Base-by-base conservation (phyloP, 495 filamentous ascomycete species). In the Xylaria nigripes region DNA sequence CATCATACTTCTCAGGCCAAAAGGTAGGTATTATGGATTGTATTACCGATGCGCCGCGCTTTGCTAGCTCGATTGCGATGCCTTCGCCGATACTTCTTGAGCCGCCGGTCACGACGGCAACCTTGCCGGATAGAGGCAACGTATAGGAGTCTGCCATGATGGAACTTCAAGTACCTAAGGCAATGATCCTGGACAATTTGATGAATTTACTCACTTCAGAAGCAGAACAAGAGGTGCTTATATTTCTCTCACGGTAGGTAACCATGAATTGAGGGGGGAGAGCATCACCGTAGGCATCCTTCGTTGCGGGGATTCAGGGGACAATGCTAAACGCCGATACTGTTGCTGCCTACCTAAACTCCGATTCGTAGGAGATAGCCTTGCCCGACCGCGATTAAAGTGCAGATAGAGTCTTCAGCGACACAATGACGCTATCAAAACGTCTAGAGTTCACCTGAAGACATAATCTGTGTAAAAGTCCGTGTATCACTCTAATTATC, bases 41-140 rank as follows among this genome's bases (percentile, higher is more conserved):
- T n/a, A 48, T 34, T 58, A 91, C 80, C 18, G 75, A 79, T 40
- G 83, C 83, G 12, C 85, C 85, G 52, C 83, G 80, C 57, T 75
- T 76, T 58, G 78, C 87, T 50, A 91, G 81, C 63, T 89, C 87
- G 19, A 88, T 70, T 32, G 85, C 86, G 46, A 87, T 86, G 15
- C 79, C 84, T 23, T 76, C 73, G 29, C 87, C 87, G 62, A 91
- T 89, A 23, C 86, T 85, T 13, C 85, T 81, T 23, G 80, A 77
- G 46, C 79, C 79, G 16, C 86, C 87, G 18, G 87, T 90, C 55
- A 91, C 58, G n/a, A 63, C 13, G 18, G 61, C 61, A 12, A 58
- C 52, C 43, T 63, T 63, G 13, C 52, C 46, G 23, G 46, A 56
- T 15, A 63, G 55, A 10, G 61, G 58, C 13, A 63, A 48, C 10